These are phyloP conservation scores for Aspergillus viridinutans DNA, from an alignment of 2,329 filamentous ascomycete species.

Conservation along the genomic window DNA sequence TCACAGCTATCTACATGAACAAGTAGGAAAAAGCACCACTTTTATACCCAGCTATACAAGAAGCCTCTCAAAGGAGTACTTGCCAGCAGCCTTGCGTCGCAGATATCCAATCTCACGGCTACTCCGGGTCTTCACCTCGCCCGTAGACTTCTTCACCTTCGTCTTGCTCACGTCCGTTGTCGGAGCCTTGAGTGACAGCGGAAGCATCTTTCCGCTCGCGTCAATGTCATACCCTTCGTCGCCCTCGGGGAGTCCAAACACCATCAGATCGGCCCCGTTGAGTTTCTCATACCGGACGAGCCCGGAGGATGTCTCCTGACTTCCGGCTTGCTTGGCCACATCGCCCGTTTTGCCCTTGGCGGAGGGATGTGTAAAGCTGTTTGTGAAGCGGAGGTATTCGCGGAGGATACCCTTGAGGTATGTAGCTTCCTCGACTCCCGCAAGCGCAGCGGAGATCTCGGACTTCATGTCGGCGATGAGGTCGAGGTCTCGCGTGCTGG, in stretches of 20 bases:
- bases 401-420: constrained; percentile 46
- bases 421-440: constrained; percentile 45
- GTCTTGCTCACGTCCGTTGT: constrained; percentile 39
- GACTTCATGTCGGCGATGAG: constrained; percentile 46
- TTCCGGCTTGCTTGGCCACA: constrained; percentile 6
- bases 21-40: neutral
- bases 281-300: constrained; percentile 35
- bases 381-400: constrained; percentile 42
- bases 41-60: constrained; percentile 47
- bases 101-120: constrained; percentile 71
- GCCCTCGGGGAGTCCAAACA: constrained; percentile 24
- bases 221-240: constrained; percentile 31
- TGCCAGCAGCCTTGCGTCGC: constrained; percentile 72
- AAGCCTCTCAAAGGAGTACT: constrained; percentile 79
- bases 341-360: constrained; percentile 11
- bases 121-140: constrained; percentile 66
- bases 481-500: constrained; percentile 37
- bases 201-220: constrained; percentile 51
- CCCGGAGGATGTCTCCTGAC: constrained; percentile 10
- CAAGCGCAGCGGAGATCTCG: constrained; percentile 45
- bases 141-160: constrained; percentile 58
- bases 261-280: constrained; percentile 37
- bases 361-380: constrained; percentile 19
- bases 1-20: neutral
- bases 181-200: constrained; percentile 66